Base-by-base conservation (phyloP, 352 stramenopile species). In the Phytopythium delawarense region DNA sequence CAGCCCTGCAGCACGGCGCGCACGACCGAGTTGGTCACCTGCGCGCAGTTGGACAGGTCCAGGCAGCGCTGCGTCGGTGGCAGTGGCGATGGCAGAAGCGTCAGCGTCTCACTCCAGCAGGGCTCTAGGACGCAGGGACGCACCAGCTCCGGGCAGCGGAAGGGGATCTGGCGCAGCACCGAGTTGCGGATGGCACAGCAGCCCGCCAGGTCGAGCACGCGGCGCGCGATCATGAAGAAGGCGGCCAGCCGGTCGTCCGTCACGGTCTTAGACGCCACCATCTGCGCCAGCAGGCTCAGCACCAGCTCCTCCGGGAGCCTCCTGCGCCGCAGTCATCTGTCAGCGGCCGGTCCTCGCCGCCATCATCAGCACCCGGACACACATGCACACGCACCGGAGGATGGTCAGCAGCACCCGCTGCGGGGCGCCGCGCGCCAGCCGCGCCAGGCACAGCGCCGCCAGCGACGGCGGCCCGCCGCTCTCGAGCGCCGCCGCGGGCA, bases 11-110 rank as follows among this genome's bases (percentile, higher is more conserved):
- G 66, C 57, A 94, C 78, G 20, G 82, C 77, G 21, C 83, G 85
- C 53, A 96, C 78, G 53, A 96, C 84, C 7, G 84, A 84, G 70
- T 94, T 96, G 69, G 79, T 94, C 58, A 96, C 87, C 72, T 96
- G 87, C n/a, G 75, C 66, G 61, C 84, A 96, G 63, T 92, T 91
- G 20, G 85, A 88, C 21, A 96, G 66, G 67, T 96, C 84, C 54
- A 96, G 70, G 50, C 79, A 94, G 62, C 82, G 79, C 87, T 95
- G 56, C 15, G 40, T n/a, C 40, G 16, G 40, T 21, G 34, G 34
- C 25, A 39, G 34, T 39, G 25, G 25, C 39, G n/a, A 21, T 46
- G 40, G 15, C 21, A n/a, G 8, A 4, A 50, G 44, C 44, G 44
- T 50, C 9, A 50, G 21, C 21, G 44, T 18, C 18, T 4, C 11